Percentiles rank a stretch among this genome's conserved stretches.
Conservation (phyloP, 2,329 filamentous ascomycete species). For the Cylindrodendrum hubeiense region DNA sequence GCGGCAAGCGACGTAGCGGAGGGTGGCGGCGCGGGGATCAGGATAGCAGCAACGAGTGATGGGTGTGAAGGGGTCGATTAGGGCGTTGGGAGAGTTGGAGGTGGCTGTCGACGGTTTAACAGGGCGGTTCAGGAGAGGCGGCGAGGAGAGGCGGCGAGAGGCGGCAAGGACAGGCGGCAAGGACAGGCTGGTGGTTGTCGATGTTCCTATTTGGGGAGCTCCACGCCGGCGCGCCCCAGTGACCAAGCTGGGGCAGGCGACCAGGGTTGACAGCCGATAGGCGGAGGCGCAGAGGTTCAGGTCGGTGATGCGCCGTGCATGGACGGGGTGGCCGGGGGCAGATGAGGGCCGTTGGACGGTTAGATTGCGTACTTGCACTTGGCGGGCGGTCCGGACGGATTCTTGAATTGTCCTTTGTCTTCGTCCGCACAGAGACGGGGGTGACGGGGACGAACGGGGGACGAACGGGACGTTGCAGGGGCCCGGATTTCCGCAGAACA, state of each 20-base stretch:
- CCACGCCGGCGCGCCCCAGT: conserved; percentile 40
- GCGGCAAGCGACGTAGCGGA: conserved; percentile 20
- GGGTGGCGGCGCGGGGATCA: background rate
- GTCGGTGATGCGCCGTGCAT: conserved; percentile 24
- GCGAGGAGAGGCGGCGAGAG: conserved; percentile 34
- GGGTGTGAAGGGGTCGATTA: conserved; percentile 13
- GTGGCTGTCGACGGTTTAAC: conserved; percentile 28
- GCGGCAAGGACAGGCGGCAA: conserved; percentile 36
- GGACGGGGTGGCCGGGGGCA: conserved; percentile 1
- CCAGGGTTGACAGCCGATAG: conserved; percentile 20
- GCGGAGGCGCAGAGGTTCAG: conserved; percentile 20
- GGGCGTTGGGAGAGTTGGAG: conserved; percentile 19
- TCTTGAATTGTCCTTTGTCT: background rate
- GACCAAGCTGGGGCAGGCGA: conserved; percentile 15
- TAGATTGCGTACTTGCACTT: background rate
- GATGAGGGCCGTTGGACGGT: background rate
- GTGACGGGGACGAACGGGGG: background rate
- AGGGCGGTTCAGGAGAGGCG: conserved; percentile 38
- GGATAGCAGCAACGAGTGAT: conserved; percentile 4
- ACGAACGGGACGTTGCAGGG: background rate
- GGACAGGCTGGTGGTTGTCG: conserved; percentile 41
- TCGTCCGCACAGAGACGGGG: conserved; percentile 2
- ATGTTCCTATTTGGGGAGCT: conserved; percentile 44
- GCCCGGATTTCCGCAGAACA: background rate
- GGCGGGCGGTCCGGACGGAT: background rate